Conservation (phyloP, 1,284 basidiomycete genomes). For the Trametes hirsuta region DNA sequence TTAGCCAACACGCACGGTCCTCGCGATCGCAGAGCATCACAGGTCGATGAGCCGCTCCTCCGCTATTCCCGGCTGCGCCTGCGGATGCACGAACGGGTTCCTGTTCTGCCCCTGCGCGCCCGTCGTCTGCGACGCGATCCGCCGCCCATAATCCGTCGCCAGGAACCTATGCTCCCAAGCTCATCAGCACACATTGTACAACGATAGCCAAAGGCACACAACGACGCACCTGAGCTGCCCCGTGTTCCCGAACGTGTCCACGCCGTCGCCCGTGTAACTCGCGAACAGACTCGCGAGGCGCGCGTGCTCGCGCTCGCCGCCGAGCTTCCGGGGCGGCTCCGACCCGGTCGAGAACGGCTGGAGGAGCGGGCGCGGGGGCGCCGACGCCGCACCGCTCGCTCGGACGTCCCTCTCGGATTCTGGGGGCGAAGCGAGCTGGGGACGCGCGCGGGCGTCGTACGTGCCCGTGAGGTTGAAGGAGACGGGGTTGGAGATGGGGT, state of each 20-base stretch:
- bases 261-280: conserved; percentile 31
- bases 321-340: conserved; percentile 28
- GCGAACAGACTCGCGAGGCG: conserved; percentile 30
- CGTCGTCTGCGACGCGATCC: conserved; percentile 57
- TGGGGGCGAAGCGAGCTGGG: not conserved
- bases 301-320: conserved; percentile 64
- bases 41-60: conserved; percentile 14
- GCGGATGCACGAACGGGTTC: conserved; percentile 24
- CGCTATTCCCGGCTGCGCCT: not conserved
- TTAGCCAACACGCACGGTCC: not conserved
- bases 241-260: conserved; percentile 40
- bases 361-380: conserved; percentile 29
- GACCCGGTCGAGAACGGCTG: conserved; percentile 30
- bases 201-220: conserved; percentile 64
- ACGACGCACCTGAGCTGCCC: conserved; percentile 52
- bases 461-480: conserved; percentile 28
- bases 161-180: conserved; percentile 52
- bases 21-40: not conserved
- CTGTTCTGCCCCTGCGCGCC: conserved; percentile 38
- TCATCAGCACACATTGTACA: conserved; percentile 44
- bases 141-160: conserved; percentile 59
- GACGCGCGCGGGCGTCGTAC: conserved; percentile 16
- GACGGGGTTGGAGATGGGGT: conserved; percentile 28
- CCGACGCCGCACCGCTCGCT: conserved; percentile 14
- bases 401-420: not conserved